Evolutionary conservation across 2,329 filamentous ascomycete genomes (phyloP).

Genomic region (Alternaria infectoria): DNA sequence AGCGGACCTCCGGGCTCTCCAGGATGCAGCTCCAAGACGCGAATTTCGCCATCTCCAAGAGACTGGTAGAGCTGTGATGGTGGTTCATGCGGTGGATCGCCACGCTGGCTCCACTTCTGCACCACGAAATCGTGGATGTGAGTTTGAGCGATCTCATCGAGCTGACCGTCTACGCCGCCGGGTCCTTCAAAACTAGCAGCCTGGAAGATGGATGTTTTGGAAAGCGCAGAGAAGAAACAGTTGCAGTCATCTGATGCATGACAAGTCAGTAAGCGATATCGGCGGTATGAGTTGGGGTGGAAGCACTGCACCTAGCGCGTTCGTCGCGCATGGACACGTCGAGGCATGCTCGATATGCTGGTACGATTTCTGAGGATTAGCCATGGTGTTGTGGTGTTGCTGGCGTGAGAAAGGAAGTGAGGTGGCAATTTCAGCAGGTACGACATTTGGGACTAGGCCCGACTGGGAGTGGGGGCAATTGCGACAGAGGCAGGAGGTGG

Average conservation of each 20-base stretch:
- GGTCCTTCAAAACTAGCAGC: conserved; percentile 12
- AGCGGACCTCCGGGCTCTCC: conserved; percentile 11
- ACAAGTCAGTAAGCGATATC: background rate
- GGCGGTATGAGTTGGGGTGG: background rate
- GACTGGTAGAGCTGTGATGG: conserved; percentile 8
- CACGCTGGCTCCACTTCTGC: background rate
- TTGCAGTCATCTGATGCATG: conserved; percentile 9
- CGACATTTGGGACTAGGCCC: background rate
- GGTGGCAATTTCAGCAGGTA: conserved; percentile 4
- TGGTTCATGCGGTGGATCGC: background rate
- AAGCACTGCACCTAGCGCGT: conserved; percentile 12
- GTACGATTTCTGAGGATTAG: conserved; percentile 5
- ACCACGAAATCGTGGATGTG: conserved; percentile 12
- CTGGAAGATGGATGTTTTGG: conserved; percentile 14
- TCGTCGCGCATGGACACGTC: conserved; percentile 8
- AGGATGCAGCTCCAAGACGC: conserved; percentile 27
- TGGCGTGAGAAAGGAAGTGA: background rate
- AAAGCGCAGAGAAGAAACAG: conserved; percentile 18
- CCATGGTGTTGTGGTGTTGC: conserved; percentile 5
- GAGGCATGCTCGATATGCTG: conserved; percentile 14
- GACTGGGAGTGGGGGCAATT: conserved; percentile 3
- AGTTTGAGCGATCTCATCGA: conserved; percentile 13
- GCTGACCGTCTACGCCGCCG: background rate
- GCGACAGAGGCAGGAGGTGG: background rate
- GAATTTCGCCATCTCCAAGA: conserved; percentile 23